phyloP scores from a whole-genome alignment of 805 yeast species.

The Kluyveromyces aestuarii region DNA sequence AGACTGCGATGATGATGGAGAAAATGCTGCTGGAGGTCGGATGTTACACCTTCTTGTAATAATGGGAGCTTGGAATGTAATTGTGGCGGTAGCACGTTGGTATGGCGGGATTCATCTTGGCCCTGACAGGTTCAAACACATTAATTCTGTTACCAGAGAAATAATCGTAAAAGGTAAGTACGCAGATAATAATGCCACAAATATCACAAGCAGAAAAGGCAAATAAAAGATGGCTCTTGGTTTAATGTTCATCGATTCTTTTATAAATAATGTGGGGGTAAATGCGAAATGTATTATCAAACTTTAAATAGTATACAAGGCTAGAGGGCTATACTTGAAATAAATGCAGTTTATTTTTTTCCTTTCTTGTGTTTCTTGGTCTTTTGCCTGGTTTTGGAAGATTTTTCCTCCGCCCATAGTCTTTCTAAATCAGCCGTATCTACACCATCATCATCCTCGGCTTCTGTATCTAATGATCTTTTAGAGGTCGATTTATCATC shows the following conservation, averaged over 20 bases:
- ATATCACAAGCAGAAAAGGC: constrained; percentile 9
- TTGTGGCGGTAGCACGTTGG: constrained; percentile 83
- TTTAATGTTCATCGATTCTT: not conserved
- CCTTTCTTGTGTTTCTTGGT: constrained; percentile 5
- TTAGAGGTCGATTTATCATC: not conserved
- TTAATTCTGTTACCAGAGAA: constrained; percentile 80
- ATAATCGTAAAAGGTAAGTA: constrained; percentile 64
- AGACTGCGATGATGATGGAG: constrained; percentile 97
- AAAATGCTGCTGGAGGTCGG: constrained; percentile 89
- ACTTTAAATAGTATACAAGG: not conserved
- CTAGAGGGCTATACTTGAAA: not conserved
- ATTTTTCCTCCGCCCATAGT: constrained; percentile 13
- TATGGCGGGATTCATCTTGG: constrained; percentile 89
- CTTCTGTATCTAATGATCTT: not conserved
- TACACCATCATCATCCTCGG: constrained; percentile 4
- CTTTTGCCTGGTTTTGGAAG: constrained; percentile 2
- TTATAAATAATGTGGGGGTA: not conserved
- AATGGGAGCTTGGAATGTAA: constrained; percentile 75
- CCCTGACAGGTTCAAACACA: constrained; percentile 90
- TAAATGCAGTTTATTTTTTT: not conserved
- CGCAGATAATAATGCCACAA: constrained; percentile 10
- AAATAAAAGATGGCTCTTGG: too few relatives aligned
- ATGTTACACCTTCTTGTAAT: constrained; percentile 67
- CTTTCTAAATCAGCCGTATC: constrained; percentile 18
- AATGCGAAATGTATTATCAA: not conserved